Evolutionary conservation across 2,329 filamentous ascomycete genomes (phyloP).

Genomic region (Colletotrichum horii): DNA sequence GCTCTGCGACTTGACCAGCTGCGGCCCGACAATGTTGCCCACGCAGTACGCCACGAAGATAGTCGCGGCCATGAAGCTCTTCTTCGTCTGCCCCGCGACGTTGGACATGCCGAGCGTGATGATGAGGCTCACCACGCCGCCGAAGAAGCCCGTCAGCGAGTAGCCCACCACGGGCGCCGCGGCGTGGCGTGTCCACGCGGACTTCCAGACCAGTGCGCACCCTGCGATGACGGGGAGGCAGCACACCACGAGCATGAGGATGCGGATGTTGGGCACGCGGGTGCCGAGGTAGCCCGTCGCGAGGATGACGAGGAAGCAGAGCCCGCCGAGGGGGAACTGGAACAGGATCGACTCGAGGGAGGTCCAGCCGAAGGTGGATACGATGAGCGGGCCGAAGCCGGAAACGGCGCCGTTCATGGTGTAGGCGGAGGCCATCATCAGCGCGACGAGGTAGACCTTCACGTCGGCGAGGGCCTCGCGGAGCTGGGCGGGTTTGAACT

Average conservation of each 20-base stretch:
- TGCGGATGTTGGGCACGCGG: slow-evolving; percentile 65
- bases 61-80: slow-evolving; percentile 75
- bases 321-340: slow-evolving; percentile 74
- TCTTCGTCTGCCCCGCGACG: slow-evolving; percentile 78
- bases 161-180: slow-evolving; percentile 73
- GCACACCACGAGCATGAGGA: slow-evolving; percentile 67
- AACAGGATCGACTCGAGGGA: slow-evolving; percentile 71
- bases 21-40: slow-evolving; percentile 77
- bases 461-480: slow-evolving; percentile 62
- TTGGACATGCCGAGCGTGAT: slow-evolving; percentile 65
- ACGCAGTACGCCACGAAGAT: slow-evolving; percentile 80
- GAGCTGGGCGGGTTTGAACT: slow-evolving; percentile 65
- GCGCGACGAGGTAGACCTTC: slow-evolving; percentile 67
- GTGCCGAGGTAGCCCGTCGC: slow-evolving; percentile 69
- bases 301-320: slow-evolving; percentile 72
- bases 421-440: slow-evolving; percentile 75
- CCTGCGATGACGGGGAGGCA: slow-evolving; percentile 78
- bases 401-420: slow-evolving; percentile 75
- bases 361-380: slow-evolving; percentile 72
- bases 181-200: slow-evolving; percentile 66
- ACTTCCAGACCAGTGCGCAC: slow-evolving; percentile 77
- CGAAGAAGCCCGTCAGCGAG: slow-evolving; percentile 75
- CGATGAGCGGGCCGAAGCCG: slow-evolving; percentile 75
- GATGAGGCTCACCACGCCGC: slow-evolving; percentile 67
- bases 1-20: slow-evolving; percentile 71